Conservation (phyloP, 805 yeast genomes). For the Ogataea philodendri region DNA sequence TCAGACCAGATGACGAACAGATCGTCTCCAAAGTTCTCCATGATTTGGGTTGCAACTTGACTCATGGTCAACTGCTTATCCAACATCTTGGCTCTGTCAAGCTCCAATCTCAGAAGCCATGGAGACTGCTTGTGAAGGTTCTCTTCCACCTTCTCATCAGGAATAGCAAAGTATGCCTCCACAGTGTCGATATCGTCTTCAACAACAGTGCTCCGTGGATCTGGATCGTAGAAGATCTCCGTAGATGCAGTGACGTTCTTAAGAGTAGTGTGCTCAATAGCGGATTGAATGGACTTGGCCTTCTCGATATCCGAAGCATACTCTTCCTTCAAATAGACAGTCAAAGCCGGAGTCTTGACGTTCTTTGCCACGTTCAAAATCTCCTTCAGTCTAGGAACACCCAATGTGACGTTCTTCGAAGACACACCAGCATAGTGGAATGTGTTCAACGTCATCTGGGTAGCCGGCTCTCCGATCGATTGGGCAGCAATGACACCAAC, state of each 20-base stretch:
- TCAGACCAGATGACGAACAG: constrained; percentile 98
- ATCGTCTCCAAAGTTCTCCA: constrained; percentile 90
- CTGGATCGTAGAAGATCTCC: constrained; percentile 96
- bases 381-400: constrained; percentile 97
- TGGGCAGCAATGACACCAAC: constrained; percentile 98
- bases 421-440: constrained; percentile 99
- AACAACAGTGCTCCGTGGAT: constrained; percentile 94
- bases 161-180: constrained; percentile 94
- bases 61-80: constrained; percentile 98
- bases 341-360: constrained; percentile 98
- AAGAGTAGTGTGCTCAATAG: constrained; percentile 93
- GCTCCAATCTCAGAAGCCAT: constrained; percentile 93
- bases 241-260: constrained; percentile 96
- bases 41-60: constrained; percentile 94
- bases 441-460: constrained; percentile 96
- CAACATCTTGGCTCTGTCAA: constrained; percentile 98
- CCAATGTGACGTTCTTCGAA: constrained; percentile 91
- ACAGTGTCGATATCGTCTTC: constrained; percentile 97
- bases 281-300: constrained; percentile 94
- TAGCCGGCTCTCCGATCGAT: constrained; percentile 97
- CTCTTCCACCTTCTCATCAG: constrained; percentile 96
- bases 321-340: constrained; percentile 83
- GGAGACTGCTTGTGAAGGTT: constrained; percentile 94
- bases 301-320: constrained; percentile 85
- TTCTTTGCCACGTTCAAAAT: constrained; percentile 97